phyloP scores from a whole-genome alignment of 495 filamentous ascomycete species.

The Penicillium ochrochloron region DNA sequence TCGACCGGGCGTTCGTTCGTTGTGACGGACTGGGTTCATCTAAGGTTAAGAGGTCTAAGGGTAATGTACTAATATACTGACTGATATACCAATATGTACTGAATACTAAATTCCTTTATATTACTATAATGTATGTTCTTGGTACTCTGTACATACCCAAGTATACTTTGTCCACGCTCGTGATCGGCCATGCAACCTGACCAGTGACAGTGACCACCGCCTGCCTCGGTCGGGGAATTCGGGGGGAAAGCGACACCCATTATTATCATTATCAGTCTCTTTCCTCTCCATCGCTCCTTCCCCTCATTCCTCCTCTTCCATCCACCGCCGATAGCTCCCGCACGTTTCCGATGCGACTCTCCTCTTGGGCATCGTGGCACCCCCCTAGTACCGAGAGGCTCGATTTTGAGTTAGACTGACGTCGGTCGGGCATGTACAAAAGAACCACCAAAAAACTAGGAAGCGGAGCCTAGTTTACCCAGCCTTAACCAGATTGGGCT shows the following conservation, averaged over 20 bases:
- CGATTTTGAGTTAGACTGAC: constrained; percentile 16
- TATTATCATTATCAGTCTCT: too few species aligned
- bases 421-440: constrained; percentile 13
- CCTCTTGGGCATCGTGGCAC: too few species aligned
- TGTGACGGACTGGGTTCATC: not conserved
- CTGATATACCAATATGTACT: too few species aligned
- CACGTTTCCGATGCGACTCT: constrained; percentile 31
- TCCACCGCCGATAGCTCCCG: constrained; percentile 29
- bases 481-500: not conserved
- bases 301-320: constrained; percentile 22
- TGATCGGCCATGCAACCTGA: not conserved
- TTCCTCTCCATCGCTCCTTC: constrained; percentile 2
- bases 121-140: not conserved
- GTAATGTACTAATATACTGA: too few species aligned
- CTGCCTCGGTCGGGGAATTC: constrained; percentile 14
- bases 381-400: constrained; percentile 2
- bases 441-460: constrained; percentile 5
- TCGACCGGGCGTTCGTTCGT: not conserved
- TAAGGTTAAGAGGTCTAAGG: not conserved
- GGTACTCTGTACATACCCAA: too few species aligned
- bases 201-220: too few species aligned
- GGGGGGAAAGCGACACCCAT: not conserved
- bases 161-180: not conserved
- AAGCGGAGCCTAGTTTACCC: constrained; percentile 22
- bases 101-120: not conserved